These are phyloP conservation scores for Vitis amurensis DNA, from an alignment of 164 flowering plant genomes.

Conservation along the genomic window DNA sequence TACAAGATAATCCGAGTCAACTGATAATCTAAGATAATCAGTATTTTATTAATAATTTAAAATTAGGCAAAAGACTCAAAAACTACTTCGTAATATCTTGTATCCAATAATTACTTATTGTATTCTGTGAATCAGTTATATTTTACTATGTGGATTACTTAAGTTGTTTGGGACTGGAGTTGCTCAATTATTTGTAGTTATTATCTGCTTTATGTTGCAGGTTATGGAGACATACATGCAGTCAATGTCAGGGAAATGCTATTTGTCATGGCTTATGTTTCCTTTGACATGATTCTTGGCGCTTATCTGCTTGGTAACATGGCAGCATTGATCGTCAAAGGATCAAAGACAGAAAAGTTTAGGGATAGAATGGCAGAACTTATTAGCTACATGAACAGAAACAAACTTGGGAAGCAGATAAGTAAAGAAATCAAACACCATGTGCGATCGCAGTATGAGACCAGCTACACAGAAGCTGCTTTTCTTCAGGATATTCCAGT, in stretches of 20 bases:
- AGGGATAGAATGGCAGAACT: constrained; percentile 81
- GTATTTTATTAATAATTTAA: no score
- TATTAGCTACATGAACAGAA: constrained; percentile 70
- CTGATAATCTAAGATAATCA: no score
- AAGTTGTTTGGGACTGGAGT: no score
- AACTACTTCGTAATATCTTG: no score
- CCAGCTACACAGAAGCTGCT: constrained; percentile 62
- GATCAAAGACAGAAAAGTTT: constrained; percentile 76
- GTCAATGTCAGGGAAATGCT: constrained; percentile 83
- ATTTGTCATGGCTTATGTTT: constrained; percentile 75
- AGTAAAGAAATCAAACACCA: constrained; percentile 69
- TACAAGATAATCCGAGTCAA: no score
- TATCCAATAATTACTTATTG: no score
- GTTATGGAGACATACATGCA: constrained; percentile 89
- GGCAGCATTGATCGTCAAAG: constrained; percentile 84
- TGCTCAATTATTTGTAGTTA: background rate
- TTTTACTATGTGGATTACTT: no score
- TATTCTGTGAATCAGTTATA: no score
- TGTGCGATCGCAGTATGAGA: constrained; percentile 66
- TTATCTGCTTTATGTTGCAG: constrained; percentile 30
- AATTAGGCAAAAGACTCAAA: no score
- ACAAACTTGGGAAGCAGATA: constrained; percentile 55
- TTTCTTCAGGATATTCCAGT: constrained; percentile 78
- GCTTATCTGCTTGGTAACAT: constrained; percentile 87
- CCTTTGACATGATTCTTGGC: constrained; percentile 84